A percentile compares a stretch with the other conserved stretches of the same genome.
phyloP scores from a whole-genome alignment of 495 filamentous ascomycete species.

The Neurospora sp. region DNA sequence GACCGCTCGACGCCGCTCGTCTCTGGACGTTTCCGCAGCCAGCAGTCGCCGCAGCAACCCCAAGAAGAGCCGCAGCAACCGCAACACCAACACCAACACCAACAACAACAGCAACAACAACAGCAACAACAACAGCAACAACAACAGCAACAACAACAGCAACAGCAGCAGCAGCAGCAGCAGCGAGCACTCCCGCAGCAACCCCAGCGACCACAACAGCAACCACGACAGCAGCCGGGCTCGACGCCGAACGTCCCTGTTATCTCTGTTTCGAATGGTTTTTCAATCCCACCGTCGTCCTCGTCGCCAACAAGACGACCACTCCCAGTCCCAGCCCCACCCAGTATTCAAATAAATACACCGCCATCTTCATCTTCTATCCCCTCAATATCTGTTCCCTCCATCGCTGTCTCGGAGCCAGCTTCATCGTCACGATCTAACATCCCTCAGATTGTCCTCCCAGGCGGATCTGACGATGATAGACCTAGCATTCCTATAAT shows the following conservation, averaged over 20 bases:
- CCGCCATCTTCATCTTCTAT: constrained; percentile 16
- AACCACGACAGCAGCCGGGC: constrained; percentile 6
- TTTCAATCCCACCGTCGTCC: constrained; percentile 24
- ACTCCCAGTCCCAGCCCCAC: constrained; percentile 26
- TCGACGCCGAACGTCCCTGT: constrained; percentile 36
- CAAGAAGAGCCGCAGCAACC: constrained; percentile 6
- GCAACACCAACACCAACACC: background rate
- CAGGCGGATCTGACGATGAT: constrained; percentile 12
- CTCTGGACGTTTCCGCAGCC: constrained; percentile 15
- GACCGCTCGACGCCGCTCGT: constrained; percentile 15
- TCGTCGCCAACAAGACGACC: constrained; percentile 19
- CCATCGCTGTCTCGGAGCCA: constrained; percentile 36
- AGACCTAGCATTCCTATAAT: constrained; percentile 35
- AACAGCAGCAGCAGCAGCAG: background rate
- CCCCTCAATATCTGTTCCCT: constrained; percentile 25
- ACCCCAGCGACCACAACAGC: background rate
- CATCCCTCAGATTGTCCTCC: constrained; percentile 5
- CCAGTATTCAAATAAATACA: constrained; percentile 30
- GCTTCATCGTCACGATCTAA: background rate
- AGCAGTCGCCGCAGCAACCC: constrained; percentile 15
- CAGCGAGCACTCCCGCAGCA: no score
- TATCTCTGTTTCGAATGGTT: constrained; percentile 49
- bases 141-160: background rate
- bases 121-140: constrained; percentile 6
- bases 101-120: background rate